Conservation (phyloP, 768 basidiomycete species). For the Rhodocollybia butyracea region DNA sequence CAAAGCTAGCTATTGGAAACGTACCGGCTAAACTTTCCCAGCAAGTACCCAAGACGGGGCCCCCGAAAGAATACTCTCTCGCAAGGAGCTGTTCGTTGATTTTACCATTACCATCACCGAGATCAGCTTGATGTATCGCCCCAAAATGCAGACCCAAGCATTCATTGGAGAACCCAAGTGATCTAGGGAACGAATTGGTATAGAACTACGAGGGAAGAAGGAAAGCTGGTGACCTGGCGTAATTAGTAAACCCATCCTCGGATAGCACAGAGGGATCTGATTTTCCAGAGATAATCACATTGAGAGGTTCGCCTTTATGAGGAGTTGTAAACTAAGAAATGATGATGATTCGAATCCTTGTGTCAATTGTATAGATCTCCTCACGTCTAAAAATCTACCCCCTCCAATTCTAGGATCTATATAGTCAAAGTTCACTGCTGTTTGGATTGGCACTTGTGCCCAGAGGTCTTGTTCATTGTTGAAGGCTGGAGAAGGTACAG, state of each 20-base stretch:
- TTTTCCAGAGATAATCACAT: conserved; percentile 73
- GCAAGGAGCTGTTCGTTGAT: conserved; percentile 69
- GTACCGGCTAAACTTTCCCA: conserved; percentile 79
- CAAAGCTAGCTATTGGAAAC: neutral
- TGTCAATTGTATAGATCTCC: conserved; percentile 15
- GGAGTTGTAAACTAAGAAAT: conserved; percentile 60
- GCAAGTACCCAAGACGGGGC: conserved; percentile 74
- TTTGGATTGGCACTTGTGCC: neutral
- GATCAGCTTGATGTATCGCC: conserved; percentile 70
- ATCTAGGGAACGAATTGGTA: conserved; percentile 36
- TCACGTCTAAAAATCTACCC: conserved; percentile 74
- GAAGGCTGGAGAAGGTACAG: too few relatives aligned
- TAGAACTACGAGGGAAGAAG: neutral
- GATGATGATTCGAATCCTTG: conserved; percentile 1
- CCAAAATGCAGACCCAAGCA: conserved; percentile 81
- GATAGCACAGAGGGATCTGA: conserved; percentile 83
- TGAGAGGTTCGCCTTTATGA: conserved; percentile 75
- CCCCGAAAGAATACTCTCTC: conserved; percentile 64
- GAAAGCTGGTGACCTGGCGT: conserved; percentile 51
- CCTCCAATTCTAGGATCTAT: conserved; percentile 71
- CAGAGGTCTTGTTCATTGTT: too few relatives aligned
- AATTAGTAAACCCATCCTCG: conserved; percentile 64
- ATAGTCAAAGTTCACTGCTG: conserved; percentile 29
- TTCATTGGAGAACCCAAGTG: conserved; percentile 79
- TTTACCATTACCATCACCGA: conserved; percentile 78